Evolutionary conservation across 345 rosid species (phyloP).

Genomic region (Linum tenue): DNA sequence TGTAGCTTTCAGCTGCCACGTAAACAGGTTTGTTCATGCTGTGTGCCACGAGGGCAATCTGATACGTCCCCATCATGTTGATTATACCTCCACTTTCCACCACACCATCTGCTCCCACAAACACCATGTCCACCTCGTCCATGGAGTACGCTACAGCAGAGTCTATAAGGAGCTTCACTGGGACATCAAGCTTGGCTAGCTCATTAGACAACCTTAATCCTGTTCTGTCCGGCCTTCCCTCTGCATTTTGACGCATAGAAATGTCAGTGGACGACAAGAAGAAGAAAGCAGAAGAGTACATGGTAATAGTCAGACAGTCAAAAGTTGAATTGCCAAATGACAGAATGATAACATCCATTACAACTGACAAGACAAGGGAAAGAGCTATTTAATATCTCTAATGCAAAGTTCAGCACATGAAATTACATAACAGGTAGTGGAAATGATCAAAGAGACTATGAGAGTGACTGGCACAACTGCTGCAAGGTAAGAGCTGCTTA

Average conservation of each 20-base stretch:
- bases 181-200: conserved; percentile 79
- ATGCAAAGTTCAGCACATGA: too few relatives aligned
- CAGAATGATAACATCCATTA: too few relatives aligned
- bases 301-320: too few relatives aligned
- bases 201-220: conserved; percentile 77
- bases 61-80: conserved; percentile 97
- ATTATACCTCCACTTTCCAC: conserved; percentile 95
- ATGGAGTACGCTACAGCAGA: conserved; percentile 92
- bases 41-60: conserved; percentile 82
- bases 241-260: conserved; percentile 19
- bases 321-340: too few relatives aligned
- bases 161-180: conserved; percentile 83
- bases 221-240: conserved; percentile 93
- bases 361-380: too few relatives aligned
- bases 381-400: too few relatives aligned
- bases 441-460: too few relatives aligned
- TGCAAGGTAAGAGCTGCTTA: too few relatives aligned
- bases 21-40: conserved; percentile 93
- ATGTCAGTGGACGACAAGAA: too few relatives aligned
- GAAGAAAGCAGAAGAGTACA: too few relatives aligned
- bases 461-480: too few relatives aligned
- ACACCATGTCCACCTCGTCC: conserved; percentile 95
- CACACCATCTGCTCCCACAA: conserved; percentile 98
- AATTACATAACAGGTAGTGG: too few relatives aligned
- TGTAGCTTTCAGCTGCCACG: conserved; percentile 93